Percentiles rank a stretch among this genome's conserved stretches.
These are phyloP conservation scores for Cenchrus fungigraminus DNA, from an alignment of 176 grass and related monocot species.

Conservation along the genomic window DNA sequence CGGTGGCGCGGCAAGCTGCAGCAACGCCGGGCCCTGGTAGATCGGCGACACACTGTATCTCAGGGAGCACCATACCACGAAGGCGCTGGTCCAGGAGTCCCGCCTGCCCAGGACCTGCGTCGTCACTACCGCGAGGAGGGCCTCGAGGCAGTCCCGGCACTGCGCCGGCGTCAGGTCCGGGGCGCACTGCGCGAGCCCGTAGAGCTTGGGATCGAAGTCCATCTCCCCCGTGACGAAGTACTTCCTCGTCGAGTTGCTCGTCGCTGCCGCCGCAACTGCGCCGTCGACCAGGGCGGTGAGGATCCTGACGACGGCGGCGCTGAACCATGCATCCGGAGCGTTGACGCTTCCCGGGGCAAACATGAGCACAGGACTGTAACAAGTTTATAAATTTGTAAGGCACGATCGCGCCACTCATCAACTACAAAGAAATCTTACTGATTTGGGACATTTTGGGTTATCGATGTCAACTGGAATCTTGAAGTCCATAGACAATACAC, in stretches of 20 bases:
- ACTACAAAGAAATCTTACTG: no score
- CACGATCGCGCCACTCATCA: background rate
- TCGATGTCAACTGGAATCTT: no score
- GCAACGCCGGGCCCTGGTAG: constrained; percentile 9
- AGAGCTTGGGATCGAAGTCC: constrained; percentile 43
- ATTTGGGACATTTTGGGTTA: no score
- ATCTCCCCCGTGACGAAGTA: constrained; percentile 48
- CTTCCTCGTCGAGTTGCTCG: constrained; percentile 36
- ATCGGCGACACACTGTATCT: constrained; percentile 35
- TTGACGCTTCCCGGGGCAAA: background rate
- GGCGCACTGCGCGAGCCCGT: constrained; percentile 57
- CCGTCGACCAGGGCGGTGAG: constrained; percentile 26
- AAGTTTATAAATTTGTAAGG: background rate
- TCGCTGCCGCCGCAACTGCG: background rate
- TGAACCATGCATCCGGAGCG: constrained; percentile 16
- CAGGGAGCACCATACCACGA: constrained; percentile 21
- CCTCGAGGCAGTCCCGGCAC: constrained; percentile 27
- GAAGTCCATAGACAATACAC: background rate
- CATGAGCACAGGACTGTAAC: background rate
- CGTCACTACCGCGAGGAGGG: accelerated
- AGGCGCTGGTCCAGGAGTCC: background rate
- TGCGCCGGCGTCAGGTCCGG: constrained; percentile 25
- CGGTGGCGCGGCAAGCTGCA: background rate
- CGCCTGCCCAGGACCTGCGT: accelerated
- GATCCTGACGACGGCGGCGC: constrained; percentile 17